Base-by-base conservation (phyloP, 352 stramenopile genomes). In the Pseudoperonospora humuli region DNA sequence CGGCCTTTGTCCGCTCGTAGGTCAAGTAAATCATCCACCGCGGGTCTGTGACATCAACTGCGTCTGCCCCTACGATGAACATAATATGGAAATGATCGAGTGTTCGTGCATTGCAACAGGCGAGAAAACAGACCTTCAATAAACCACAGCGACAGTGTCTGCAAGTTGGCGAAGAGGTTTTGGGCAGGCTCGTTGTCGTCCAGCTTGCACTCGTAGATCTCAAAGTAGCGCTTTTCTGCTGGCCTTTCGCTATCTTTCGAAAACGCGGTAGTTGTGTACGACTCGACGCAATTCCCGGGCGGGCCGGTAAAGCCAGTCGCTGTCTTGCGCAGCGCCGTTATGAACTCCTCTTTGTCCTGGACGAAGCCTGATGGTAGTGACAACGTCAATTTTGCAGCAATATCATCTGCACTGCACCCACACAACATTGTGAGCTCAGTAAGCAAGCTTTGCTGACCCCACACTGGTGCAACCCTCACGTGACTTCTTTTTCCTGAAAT, bases 11-110 rank as follows among this genome's bases (percentile, higher is more conserved):
- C 6, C 69, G 67, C 45, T 87, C 73, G 59, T 89, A 90, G 19
- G 78, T 58, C 14, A 86, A n/a, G 57, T 93, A 91, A 10, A 90
- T 33, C 13, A 85, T 52, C 81, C 81, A 93, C 11, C 78, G 69
- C 25, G 74, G 65, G 25, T 93, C 81, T 1, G 50, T 53, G 9
- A 91, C 78, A 18, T 93, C 75, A 27, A 93, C 62, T 3, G 61
- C 55, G 44, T 89, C 77, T 8, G 81, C 81, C 13, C 74, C 74
- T 85, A 32, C 20, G 45, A 34, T 13, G 14, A 36, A 26, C 36
- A 18, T 11, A 34, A 1, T 1, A 31, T 14, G 20, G 17, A 2
- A 42, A 24, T 29, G 35, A 24, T 35, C 10, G 5, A 14, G 13
- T 8, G 14, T 21, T 50, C 25, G 4, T 51, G 13, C 9, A 20